Evolutionary conservation across 129 eudicot genomes (phyloP), one percentile per base, ranked within the genome.

Genomic region (Artemisia tridentata): DNA sequence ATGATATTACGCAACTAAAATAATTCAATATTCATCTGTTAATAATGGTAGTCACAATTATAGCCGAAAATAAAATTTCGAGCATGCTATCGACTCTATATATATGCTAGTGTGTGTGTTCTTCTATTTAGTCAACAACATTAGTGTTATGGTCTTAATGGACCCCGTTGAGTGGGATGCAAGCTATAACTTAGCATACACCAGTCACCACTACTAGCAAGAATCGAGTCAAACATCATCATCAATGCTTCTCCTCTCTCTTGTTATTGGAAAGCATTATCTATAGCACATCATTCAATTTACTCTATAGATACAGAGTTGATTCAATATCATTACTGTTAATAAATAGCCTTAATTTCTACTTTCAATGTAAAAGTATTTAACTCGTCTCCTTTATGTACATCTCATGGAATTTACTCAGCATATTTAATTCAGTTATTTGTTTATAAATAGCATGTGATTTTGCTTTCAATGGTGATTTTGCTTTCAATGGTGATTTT

Each of bases 181-280:
- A 65, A 29, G 25, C 13, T 12, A 29, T 71, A 20, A 58, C 41
- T 10, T 31, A 38, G 8, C 23, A 25, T 47, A 31, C 29, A 49
- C 47, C 15, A n/a, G n/a, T n/a, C n/a, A 48, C 29, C 0, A 57
- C 56, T 20, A 41, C 25, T 23, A 58, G 29, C 21, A 54, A 38
- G 16, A n/a, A 67, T 48, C 7, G 45, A 57, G 74, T 75, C 80
- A 75, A 75, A 75, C 65, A 75, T 49, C 68, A 67, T 58, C 57
- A 72, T 69, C 72, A 67, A 73, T 73, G 76, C 53, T 13, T 60
- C 68, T 71, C 57, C 43, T 71, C 68, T 72, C 70, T 62, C 77
- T 63, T 19, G 69, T 62, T 62, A 50, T 73, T 62, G 77, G 63
- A 73, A 73, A 49, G 50, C 70, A 73, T 73, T 49, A 61, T 27